A percentile compares a stretch with the other conserved stretches of the same genome.
phyloP scores from a whole-genome alignment of 2,329 filamentous ascomycete species.

The Sphaerostilbella broomeana region DNA sequence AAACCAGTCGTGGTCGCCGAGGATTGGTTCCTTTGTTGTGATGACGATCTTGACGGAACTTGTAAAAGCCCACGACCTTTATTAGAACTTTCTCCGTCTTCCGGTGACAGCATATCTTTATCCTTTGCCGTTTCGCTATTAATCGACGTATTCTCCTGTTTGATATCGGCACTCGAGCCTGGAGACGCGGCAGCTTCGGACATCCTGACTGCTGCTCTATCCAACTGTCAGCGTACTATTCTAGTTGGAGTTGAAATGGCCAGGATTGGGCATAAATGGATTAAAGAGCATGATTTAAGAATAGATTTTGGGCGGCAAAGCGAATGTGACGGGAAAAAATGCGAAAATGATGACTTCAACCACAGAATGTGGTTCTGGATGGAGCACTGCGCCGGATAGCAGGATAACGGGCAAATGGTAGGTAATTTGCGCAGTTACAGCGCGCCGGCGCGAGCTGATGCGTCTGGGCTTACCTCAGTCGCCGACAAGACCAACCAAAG shows the following conservation, averaged over 20 bases:
- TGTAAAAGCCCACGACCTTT: slow-evolving; percentile 48
- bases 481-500: neutral
- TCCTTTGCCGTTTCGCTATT: slow-evolving; percentile 37
- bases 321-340: too few relatives aligned
- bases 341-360: too few relatives aligned
- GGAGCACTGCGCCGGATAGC: too few relatives aligned
- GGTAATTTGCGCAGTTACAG: slow-evolving; percentile 12
- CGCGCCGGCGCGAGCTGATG: slow-evolving; percentile 6
- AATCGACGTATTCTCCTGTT: slow-evolving; percentile 28
- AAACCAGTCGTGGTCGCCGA: slow-evolving; percentile 54
- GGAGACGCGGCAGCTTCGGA: slow-evolving; percentile 25
- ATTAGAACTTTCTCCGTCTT: slow-evolving; percentile 38
- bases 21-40: slow-evolving; percentile 50
- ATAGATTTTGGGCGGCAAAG: too few relatives aligned
- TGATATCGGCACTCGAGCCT: slow-evolving; percentile 25
- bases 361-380: too few relatives aligned
- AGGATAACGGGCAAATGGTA: neutral
- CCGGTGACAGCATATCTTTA: slow-evolving; percentile 34
- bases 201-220: slow-evolving; percentile 22
- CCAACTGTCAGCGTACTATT: slow-evolving; percentile 1
- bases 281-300: too few relatives aligned
- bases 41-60: slow-evolving; percentile 57
- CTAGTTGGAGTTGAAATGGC: neutral
- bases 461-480: slow-evolving; percentile 10
- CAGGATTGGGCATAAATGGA: too few relatives aligned